phyloP scores from a whole-genome alignment of 2,329 filamentous ascomycete genomes.

The Acrocalymma vagum region DNA sequence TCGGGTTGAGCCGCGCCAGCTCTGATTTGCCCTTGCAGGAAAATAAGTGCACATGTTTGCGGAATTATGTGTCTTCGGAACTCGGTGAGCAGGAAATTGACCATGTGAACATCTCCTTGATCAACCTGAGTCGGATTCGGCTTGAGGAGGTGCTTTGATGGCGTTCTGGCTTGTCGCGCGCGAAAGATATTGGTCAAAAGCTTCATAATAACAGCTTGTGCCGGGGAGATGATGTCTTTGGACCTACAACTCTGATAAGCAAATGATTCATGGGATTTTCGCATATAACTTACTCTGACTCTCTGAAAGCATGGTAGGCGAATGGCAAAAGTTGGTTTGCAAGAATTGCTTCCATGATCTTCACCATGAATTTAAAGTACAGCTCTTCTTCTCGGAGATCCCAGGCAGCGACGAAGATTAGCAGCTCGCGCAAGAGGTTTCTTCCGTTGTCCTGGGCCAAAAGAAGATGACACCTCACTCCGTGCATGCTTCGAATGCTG shows the following conservation, averaged over 20 bases:
- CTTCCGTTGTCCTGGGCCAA: slow-evolving; percentile 89
- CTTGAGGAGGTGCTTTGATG: slow-evolving; percentile 54
- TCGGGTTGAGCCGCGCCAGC: slow-evolving; percentile 77
- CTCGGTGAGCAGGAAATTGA: slow-evolving; percentile 91
- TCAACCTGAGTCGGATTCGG: slow-evolving; percentile 57
- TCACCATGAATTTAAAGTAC: slow-evolving; percentile 95
- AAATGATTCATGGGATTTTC: neutral
- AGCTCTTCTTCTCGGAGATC: slow-evolving; percentile 92
- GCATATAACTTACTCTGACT: slow-evolving; percentile 55
- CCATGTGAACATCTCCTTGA: slow-evolving; percentile 68
- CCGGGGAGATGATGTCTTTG: slow-evolving; percentile 95
- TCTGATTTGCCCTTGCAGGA: slow-evolving; percentile 89
- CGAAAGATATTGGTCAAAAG: slow-evolving; percentile 91
- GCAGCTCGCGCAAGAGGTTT: slow-evolving; percentile 85
- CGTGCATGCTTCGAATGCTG: slow-evolving; percentile 79
- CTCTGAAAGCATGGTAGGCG: slow-evolving; percentile 88
- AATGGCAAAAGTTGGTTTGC: slow-evolving; percentile 90
- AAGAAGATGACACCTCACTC: slow-evolving; percentile 87
- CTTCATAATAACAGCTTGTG: slow-evolving; percentile 91
- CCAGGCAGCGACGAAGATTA: slow-evolving; percentile 98
- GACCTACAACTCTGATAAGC: slow-evolving; percentile 54
- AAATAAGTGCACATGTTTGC: slow-evolving; percentile 93
- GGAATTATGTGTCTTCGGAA: slow-evolving; percentile 93
- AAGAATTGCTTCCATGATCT: slow-evolving; percentile 93
- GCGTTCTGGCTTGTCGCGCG: slow-evolving; percentile 56